Evolutionary conservation across 768 basidiomycete species (phyloP), one percentile per base, ranked within the genome.

Genomic region (Pulveroboletus ravenelii): DNA sequence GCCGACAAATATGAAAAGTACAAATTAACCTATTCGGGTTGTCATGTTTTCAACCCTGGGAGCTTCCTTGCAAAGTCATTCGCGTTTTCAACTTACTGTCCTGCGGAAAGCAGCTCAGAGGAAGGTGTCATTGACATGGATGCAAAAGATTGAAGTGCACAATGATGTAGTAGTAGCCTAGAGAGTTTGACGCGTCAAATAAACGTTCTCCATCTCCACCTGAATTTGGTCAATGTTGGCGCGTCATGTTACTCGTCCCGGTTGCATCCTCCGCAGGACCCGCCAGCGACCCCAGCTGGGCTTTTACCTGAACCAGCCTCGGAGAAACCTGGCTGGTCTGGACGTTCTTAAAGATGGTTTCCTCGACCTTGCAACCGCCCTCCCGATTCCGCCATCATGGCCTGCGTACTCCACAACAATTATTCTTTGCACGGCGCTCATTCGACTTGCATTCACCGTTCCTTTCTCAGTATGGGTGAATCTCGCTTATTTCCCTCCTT

Each of bases 31-130:
- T 99, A 99, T 66, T 93, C 94, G 51, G 93, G 93, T 10, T 98
- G 96, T 61, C 96, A 98, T 69, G 96, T 98, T 25, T 93, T 98
- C 77, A 99, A 99, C 66, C 96, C 96, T 0, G 94, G 96, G 17
- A 84, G 87, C 44, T 97, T 98, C 64, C 75, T 93, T 13, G 83
- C 89, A 5, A 86, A 81, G 43, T 78, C 85, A 6, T 87, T 91
- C 57, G 78, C 81, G 6, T 98, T 97, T 74, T 91, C 88, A 10
- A 89, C 92, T 3, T 99, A 94, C 59, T 89, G 85, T 51, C 94
- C 94, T 12, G 81, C 89, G 2, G 86, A 85, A 52, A 70, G 80
- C 37, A 85, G 89, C 62, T 94, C 93, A 0, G 89, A 93, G 65
- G 86, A 89, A 71, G 90, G 76, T 51, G 54, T 72, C n/a, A 61